phyloP scores from a whole-genome alignment of 192 early-diverging fungal genomes.

The Coemansia javaensis region DNA sequence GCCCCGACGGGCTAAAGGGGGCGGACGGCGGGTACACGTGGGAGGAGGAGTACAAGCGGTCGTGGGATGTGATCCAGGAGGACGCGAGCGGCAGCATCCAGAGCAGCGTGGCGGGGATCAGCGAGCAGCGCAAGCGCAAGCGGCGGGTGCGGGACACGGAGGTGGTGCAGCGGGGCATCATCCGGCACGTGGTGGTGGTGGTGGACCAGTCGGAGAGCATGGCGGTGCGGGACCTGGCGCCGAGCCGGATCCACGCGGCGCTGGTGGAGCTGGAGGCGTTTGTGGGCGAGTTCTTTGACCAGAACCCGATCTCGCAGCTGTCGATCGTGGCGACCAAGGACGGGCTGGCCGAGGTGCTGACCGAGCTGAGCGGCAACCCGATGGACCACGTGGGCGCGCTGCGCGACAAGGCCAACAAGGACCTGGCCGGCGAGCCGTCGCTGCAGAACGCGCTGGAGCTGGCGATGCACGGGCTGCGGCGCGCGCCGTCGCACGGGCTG shows the following conservation, averaged over 20 bases:
- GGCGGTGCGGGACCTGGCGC: constrained; percentile 79
- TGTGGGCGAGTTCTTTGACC: constrained; percentile 87
- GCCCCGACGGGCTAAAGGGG: constrained; percentile 37
- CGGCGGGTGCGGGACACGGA: constrained; percentile 62
- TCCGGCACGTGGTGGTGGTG: constrained; percentile 76
- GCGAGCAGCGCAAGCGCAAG: constrained; percentile 61
- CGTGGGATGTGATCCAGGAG: constrained; percentile 91
- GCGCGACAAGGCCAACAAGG: constrained; percentile 59
- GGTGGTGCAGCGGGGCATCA: constrained; percentile 73
- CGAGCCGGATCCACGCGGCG: constrained; percentile 72
- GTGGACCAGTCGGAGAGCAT: constrained; percentile 81
- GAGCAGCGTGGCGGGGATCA: constrained; percentile 67
- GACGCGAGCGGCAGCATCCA: constrained; percentile 78
- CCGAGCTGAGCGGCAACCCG: constrained; percentile 83
- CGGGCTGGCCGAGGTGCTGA: constrained; percentile 77
- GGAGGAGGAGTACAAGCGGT: constrained; percentile 95
- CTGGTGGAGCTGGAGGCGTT: constrained; percentile 65
- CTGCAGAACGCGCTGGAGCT: constrained; percentile 90
- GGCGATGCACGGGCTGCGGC: constrained; percentile 64
- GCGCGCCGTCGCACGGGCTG: constrained; percentile 87
- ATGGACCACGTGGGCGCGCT: constrained; percentile 74
- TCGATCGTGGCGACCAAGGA: constrained; percentile 79
- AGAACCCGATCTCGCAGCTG: constrained; percentile 90
- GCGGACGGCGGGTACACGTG: constrained; percentile 72
- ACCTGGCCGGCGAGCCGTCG: constrained; percentile 80